Percentiles rank a stretch among this genome's conserved stretches.
Conservation (phyloP, 331 rosid species). For the Pyrus hybrid region DNA sequence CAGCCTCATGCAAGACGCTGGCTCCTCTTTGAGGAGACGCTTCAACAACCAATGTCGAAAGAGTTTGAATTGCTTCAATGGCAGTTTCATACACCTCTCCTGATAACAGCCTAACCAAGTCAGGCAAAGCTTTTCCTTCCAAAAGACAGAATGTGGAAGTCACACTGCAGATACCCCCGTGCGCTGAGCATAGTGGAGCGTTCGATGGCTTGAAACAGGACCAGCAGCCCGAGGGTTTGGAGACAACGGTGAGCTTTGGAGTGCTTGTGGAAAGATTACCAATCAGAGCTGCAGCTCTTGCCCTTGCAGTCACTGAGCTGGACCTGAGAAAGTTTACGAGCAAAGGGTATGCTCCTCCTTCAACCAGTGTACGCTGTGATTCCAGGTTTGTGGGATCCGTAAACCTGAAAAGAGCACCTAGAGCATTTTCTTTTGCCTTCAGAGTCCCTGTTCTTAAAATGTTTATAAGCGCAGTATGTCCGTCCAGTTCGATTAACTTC, state of each 20-base stretch:
- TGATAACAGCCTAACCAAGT: constrained; percentile 41
- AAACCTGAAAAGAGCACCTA: constrained; percentile 84
- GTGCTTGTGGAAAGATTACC: constrained; percentile 69
- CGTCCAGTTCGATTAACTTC: constrained; percentile 52
- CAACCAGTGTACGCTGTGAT: constrained; percentile 56
- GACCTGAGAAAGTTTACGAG: constrained; percentile 48
- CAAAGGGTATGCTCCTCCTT: constrained; percentile 57
- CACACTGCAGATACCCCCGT: constrained; percentile 51
- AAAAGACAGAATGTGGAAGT: constrained; percentile 52
- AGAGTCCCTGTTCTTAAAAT: constrained; percentile 48
- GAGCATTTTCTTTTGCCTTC: constrained; percentile 79
- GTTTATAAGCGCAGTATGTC: constrained; percentile 59
- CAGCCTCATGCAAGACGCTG: constrained; percentile 42
- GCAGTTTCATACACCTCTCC: constrained; percentile 69
- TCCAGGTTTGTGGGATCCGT: constrained; percentile 62
- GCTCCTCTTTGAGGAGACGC: constrained; percentile 60
- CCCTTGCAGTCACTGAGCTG: constrained; percentile 63
- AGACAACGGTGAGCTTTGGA: constrained; percentile 34
- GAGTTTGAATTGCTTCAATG: constrained; percentile 65
- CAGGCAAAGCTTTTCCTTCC: constrained; percentile 67
- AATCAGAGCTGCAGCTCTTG: constrained; percentile 82
- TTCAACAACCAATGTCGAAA: constrained; percentile 63
- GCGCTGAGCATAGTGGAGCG: constrained; percentile 43
- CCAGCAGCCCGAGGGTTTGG: constrained; percentile 44
- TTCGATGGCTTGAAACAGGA: constrained; percentile 33